Conservation (phyloP, 345 rosid species). For the Eucalyptus dawsonii region DNA sequence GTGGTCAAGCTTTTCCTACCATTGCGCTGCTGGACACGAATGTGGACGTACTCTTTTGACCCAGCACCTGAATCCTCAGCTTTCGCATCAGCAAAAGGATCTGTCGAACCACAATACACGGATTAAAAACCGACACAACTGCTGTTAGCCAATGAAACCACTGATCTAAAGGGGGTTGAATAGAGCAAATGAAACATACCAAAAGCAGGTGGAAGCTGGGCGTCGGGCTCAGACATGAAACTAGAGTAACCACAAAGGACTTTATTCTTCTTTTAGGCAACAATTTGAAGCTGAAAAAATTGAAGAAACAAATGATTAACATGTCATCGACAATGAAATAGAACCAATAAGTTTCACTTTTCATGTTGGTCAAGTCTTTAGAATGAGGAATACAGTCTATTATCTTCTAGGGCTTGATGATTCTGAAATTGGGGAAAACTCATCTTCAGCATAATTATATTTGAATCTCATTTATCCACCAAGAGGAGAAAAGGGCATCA, state of each 20-base stretch:
- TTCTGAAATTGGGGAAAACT: background rate
- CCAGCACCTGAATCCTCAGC: conserved; percentile 79
- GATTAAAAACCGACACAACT: background rate
- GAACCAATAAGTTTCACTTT: background rate
- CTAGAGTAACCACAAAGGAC: background rate
- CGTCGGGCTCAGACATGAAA: conserved; percentile 62
- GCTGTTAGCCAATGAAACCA: background rate
- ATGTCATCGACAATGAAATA: background rate
- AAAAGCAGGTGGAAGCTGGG: conserved; percentile 37
- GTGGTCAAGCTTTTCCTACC: conserved; percentile 81
- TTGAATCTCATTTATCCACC: background rate
- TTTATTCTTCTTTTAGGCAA: background rate
- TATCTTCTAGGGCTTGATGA: background rate
- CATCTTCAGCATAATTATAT: background rate
- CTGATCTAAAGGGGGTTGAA: background rate
- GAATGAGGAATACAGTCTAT: background rate
- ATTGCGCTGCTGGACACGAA: conserved; percentile 67
- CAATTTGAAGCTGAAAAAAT: background rate
- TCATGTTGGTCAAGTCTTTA: background rate
- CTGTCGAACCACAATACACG: background rate
- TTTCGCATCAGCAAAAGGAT: conserved; percentile 65
- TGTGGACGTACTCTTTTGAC: conserved; percentile 54
- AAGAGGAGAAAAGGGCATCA: background rate
- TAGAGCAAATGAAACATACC: conserved; percentile 8
- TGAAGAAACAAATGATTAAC: background rate